Percentiles rank a stretch among this genome's conserved stretches.
Conservation (phyloP, 129 eudicot species). For the Artemisia argyi region DNA sequence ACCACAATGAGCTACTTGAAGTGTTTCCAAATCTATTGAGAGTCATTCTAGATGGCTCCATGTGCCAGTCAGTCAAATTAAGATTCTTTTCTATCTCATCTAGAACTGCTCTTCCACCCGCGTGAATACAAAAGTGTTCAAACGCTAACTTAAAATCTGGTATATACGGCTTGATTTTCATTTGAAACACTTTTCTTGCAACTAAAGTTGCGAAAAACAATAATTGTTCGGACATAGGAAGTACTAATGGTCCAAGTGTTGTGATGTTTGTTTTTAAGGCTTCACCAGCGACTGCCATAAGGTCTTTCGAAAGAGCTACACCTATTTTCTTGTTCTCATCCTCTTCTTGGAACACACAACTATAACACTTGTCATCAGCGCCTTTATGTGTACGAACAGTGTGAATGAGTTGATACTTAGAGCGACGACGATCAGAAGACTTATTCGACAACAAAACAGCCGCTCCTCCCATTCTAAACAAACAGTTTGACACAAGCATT, state of each 20-base stretch:
- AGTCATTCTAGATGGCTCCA: conserved; percentile 86
- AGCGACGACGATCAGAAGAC: conserved; percentile 52
- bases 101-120: conserved; percentile 68
- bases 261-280: conserved; percentile 73
- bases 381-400: conserved; percentile 77
- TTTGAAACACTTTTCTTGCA: conserved; percentile 55
- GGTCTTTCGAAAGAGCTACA: conserved; percentile 61
- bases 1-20: conserved; percentile 71
- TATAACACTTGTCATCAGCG: conserved; percentile 58
- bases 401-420: conserved; percentile 69
- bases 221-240: conserved; percentile 76
- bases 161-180: conserved; percentile 70
- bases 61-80: conserved; percentile 59
- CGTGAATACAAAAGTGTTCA: conserved; percentile 81
- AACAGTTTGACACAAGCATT: conserved; percentile 70
- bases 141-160: conserved; percentile 79
- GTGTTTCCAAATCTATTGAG: conserved; percentile 65
- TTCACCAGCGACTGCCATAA: conserved; percentile 77
- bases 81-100: conserved; percentile 72
- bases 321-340: conserved; percentile 51
- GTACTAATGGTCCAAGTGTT: conserved; percentile 69
- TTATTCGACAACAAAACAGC: conserved; percentile 72
- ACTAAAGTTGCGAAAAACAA: conserved; percentile 59
- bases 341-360: conserved; percentile 70
- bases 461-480: conserved; percentile 83